Percentiles rank a stretch among this genome's conserved stretches.
Evolutionary conservation across 2,329 filamentous ascomycete species (phyloP).

Genomic region (Dactylella cylindrospora): DNA sequence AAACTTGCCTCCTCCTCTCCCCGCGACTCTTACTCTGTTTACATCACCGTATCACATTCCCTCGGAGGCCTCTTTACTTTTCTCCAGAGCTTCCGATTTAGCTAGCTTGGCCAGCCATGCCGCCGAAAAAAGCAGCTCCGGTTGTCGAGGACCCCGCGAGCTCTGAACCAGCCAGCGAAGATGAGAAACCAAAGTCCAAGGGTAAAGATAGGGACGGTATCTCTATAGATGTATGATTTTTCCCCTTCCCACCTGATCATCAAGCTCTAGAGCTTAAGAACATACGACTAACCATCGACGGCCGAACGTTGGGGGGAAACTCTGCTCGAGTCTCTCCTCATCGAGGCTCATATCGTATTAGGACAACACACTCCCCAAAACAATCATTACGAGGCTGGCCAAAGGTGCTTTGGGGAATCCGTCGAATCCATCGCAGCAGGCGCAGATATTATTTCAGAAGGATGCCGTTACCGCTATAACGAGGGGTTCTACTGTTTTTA

Average conservation of each 20-base stretch:
- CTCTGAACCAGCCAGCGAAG: constrained; percentile 12
- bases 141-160: constrained; percentile 16
- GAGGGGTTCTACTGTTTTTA: constrained; percentile 80
- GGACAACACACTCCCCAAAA: constrained; percentile 77
- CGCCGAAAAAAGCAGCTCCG: constrained; percentile 1
- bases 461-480: constrained; percentile 77
- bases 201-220: constrained; percentile 4
- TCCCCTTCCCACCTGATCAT: background rate
- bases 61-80: no score
- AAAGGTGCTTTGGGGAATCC: constrained; percentile 80
- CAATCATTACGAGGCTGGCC: constrained; percentile 75
- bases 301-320: background rate
- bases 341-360: constrained; percentile 50
- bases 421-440: constrained; percentile 74
- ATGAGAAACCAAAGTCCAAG: constrained; percentile 24
- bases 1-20: no score
- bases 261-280: background rate
- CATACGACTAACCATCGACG: background rate
- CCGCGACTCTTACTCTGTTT: no score
- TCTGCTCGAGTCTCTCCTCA: no score
- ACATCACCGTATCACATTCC: no score
- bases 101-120: constrained; percentile 1
- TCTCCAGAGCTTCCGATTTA: no score
- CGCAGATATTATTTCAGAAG: constrained; percentile 62
- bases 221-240: background rate